Evolutionary conservation across 1,139 yeast species (phyloP).

Genomic region (Arxiozyma telluris): DNA sequence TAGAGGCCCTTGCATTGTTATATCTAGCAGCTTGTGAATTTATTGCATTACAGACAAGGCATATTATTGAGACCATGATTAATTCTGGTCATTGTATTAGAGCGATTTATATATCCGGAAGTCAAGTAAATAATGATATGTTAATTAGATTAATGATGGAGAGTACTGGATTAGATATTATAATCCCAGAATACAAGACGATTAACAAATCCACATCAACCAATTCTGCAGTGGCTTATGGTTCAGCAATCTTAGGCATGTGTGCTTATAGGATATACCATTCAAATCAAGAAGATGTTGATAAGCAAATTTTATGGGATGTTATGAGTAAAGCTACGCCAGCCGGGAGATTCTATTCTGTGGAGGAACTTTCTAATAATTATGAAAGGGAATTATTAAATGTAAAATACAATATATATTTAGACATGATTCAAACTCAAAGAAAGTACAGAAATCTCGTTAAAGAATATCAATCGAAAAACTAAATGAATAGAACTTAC

Average conservation of each 20-base stretch:
- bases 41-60: constrained; percentile 95
- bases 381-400: constrained; percentile 64
- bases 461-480: constrained; percentile 29
- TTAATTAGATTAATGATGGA: constrained; percentile 86
- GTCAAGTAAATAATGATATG: constrained; percentile 88
- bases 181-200: constrained; percentile 66
- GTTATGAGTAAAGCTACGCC: constrained; percentile 81
- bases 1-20: constrained; percentile 74
- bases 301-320: constrained; percentile 44
- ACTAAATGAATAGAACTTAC: background rate
- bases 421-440: constrained; percentile 81
- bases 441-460: constrained; percentile 64
- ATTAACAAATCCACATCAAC: constrained; percentile 31
- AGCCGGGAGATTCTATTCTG: constrained; percentile 68
- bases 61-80: constrained; percentile 79
- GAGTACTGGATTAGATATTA: constrained; percentile 85
- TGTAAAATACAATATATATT: constrained; percentile 74
- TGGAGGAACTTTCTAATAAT: constrained; percentile 42
- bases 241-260: constrained; percentile 90
- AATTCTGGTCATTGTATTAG: constrained; percentile 67
- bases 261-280: constrained; percentile 42
- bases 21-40: constrained; percentile 94
- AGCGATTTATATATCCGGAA: constrained; percentile 86
- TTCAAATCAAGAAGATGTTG: constrained; percentile 35
- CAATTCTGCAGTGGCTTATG: constrained; percentile 94